Conservation (phyloP, 148 eudicot genomes). For the Nyssa sinensis region DNA sequence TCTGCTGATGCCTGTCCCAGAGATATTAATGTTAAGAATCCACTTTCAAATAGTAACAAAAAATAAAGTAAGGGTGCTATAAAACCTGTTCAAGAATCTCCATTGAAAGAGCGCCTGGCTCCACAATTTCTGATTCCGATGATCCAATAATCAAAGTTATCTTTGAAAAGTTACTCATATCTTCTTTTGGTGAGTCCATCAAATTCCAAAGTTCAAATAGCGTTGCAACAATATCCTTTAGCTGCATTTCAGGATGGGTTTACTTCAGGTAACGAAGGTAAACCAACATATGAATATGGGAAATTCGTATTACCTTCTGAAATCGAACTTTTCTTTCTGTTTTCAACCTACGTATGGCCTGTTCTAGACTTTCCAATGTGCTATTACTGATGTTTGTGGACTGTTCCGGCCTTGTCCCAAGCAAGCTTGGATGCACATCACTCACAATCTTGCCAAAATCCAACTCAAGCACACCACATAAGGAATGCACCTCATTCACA, state of each 20-base stretch:
- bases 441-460: conserved; percentile 59
- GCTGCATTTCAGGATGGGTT: conserved; percentile 29
- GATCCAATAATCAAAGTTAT: conserved; percentile 28
- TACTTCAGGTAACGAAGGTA: conserved; percentile 1
- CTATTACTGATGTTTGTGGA: conserved; percentile 54
- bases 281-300: not conserved
- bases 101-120: conserved; percentile 45
- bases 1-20: conserved; percentile 58
- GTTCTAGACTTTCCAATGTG: conserved; percentile 56
- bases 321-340: conserved; percentile 52
- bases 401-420: conserved; percentile 40
- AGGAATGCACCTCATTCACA: conserved; percentile 64
- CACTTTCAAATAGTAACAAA: not conserved
- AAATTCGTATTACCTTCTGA: conserved; percentile 47
- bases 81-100: conserved; percentile 49
- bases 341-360: conserved; percentile 43
- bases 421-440: conserved; percentile 68
- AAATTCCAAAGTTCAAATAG: conserved; percentile 52
- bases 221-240: conserved; percentile 45
- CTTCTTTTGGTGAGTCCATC: conserved; percentile 50
- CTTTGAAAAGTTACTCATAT: conserved; percentile 31
- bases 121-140: conserved; percentile 38
- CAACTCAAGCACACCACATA: conserved; percentile 53
- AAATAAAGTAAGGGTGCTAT: not conserved
- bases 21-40: conserved; percentile 6